Base-by-base conservation (phyloP, 345 rosid species). In the Luvunga scandens region DNA sequence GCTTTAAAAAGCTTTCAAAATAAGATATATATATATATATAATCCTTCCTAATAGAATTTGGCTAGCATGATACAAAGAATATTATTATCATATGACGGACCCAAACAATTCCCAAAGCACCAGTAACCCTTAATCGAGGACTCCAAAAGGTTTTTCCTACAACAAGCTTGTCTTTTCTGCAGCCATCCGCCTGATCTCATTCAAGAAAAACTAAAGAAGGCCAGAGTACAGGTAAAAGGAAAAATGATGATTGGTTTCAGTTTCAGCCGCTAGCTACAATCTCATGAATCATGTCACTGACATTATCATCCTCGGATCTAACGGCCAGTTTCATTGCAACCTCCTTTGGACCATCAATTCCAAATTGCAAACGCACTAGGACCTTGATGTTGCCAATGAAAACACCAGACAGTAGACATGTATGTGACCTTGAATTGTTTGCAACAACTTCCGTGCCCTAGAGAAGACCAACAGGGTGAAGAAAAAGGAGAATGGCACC, bases 401-500 rank as follows among this genome's bases (percentile, higher is more conserved):
- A 96, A 22, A 92, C 91, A 60, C 99, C 99, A 22, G 98, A 94
- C 21, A 94, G 81, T 68, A 96, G 78, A 72, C 99, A 92, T 0
- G 97, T 82, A 86, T 96, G 99, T 65, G 99, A 96, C 89, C 98
- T 92, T 75, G 99, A 92, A 82, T 94, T 96, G 91, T 75, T 84
- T 6, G 94, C 87, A 48, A 96, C 89, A 48, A 84, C 89, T 82
- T 92, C 99, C 6, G 99, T 91, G 30, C 99, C 97, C 99, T 95
- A 83, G 61, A 75, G 21, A 62, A 55, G 48, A 66, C 74, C 81
- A 45, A 36, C 50, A 71, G 65, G 68, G 27, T 12, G 9, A 45
- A 31, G 16, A 0, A 33, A 39, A n/a, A 38, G 36, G 31, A 16
- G 66, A 16, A 36, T n/a, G 56, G 21, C 36, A 65, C 72, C 75